These are phyloP conservation scores for Boletus reticuloceps DNA, from an alignment of 768 basidiomycete species.

Conservation along the genomic window DNA sequence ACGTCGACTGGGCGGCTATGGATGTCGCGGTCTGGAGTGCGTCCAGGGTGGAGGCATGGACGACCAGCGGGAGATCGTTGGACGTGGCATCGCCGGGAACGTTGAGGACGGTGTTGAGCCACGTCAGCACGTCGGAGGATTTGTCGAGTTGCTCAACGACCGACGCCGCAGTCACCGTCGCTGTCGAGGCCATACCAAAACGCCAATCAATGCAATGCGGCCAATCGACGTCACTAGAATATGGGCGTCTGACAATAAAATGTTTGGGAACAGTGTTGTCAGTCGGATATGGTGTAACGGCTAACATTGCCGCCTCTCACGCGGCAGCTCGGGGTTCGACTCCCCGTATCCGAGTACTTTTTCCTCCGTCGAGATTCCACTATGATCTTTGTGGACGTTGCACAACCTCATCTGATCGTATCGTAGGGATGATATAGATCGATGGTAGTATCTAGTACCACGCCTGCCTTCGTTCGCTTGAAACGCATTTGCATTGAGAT, in stretches of 20 bases:
- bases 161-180: slow-evolving; percentile 35
- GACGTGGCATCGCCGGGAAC: slow-evolving; percentile 41
- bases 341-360: slow-evolving; percentile 31
- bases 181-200: slow-evolving; percentile 21
- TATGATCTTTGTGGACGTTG: too few species aligned
- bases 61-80: slow-evolving; percentile 24
- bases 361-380: background rate
- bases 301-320: slow-evolving; percentile 68
- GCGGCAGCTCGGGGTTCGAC: slow-evolving; percentile 42
- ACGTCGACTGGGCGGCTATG: slow-evolving; percentile 85
- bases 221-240: background rate
- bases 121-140: slow-evolving; percentile 59
- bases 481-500: too few species aligned
- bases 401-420: too few species aligned
- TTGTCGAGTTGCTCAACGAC: slow-evolving; percentile 55
- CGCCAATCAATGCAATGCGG: too few species aligned
- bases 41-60: slow-evolving; percentile 72
- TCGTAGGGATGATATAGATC: too few species aligned
- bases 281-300: slow-evolving; percentile 70
- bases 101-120: slow-evolving; percentile 65
- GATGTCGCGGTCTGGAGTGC: slow-evolving; percentile 79
- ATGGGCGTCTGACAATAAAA: too few species aligned
- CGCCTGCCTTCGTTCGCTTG: too few species aligned
- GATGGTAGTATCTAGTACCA: too few species aligned
- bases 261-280: too few species aligned